A percentile compares a stretch with the other conserved stretches of the same genome.
Conservation (phyloP, 129 eudicot species). For the Helichrysum umbraculigerum region DNA sequence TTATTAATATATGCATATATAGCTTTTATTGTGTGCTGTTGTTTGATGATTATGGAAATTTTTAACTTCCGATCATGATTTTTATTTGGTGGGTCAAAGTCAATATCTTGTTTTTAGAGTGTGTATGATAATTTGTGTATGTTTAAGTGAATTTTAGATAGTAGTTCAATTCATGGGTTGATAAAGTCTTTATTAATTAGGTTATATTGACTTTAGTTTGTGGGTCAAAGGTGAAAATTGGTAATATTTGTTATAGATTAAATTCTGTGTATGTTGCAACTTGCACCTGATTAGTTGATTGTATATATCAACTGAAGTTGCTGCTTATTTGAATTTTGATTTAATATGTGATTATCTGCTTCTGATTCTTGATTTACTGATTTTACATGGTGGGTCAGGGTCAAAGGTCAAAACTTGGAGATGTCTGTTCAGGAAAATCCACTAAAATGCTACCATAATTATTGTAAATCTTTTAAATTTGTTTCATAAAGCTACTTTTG, state of each 20-base stretch:
- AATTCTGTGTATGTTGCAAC: not conserved
- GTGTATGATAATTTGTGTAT: no score
- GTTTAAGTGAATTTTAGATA: not conserved
- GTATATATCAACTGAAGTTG: constrained; percentile 2
- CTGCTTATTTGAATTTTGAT: constrained; percentile 1
- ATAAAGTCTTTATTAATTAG: not conserved
- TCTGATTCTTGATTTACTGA: constrained; percentile 9
- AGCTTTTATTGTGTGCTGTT: not conserved
- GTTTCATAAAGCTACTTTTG: not conserved
- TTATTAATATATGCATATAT: not conserved
- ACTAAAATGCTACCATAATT: no score
- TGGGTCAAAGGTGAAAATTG: not conserved
- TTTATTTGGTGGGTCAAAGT: constrained; percentile 8
- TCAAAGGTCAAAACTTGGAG: not conserved
- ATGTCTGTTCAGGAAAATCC: not conserved
- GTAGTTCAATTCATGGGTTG: not conserved
- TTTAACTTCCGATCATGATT: constrained; percentile 3
- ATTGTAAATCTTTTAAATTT: not conserved
- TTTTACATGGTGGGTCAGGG: constrained; percentile 13
- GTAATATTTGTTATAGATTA: not conserved
- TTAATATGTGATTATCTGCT: not conserved
- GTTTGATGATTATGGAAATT: not conserved
- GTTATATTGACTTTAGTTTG: constrained; percentile 4
- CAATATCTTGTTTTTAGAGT: not conserved
- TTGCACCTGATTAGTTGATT: not conserved